A percentile compares a stretch with the other conserved stretches of the same genome.
Conservation (phyloP, 352 stramenopile genomes). For the Peronospora belbahrii region DNA sequence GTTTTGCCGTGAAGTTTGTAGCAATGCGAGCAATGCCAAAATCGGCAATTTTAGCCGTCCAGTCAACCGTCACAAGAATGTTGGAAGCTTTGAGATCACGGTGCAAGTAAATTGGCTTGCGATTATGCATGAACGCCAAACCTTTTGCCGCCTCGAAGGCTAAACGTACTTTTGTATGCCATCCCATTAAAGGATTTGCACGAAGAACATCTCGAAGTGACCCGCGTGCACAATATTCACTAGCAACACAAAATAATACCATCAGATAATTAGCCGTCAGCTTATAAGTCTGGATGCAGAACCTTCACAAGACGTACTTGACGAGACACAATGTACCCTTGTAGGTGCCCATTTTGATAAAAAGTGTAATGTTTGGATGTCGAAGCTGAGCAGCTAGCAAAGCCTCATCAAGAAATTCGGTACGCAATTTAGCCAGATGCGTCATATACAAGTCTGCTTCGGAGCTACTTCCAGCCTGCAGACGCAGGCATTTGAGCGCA, state of each 20-base stretch:
- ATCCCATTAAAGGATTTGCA: conserved; percentile 55
- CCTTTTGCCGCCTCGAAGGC: conserved; percentile 64
- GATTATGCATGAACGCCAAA: conserved; percentile 74
- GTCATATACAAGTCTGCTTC: conserved; percentile 67
- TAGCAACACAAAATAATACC: conserved; percentile 15
- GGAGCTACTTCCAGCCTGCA: conserved; percentile 21
- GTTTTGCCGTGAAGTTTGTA: conserved; percentile 51
- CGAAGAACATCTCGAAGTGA: conserved; percentile 56
- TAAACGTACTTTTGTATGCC: conserved; percentile 56
- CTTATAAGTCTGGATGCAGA: neutral
- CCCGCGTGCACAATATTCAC: conserved; percentile 58
- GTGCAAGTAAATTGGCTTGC: conserved; percentile 65
- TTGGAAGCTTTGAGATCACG: conserved; percentile 70
- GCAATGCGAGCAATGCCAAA: conserved; percentile 71
- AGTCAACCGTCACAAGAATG: conserved; percentile 66
- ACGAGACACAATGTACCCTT: conserved; percentile 60
- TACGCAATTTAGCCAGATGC: conserved; percentile 47
- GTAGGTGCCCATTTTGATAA: conserved; percentile 64
- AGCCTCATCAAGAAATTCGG: conserved; percentile 62
- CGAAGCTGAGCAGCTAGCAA: conserved; percentile 50
- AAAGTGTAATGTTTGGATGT: conserved; percentile 71
- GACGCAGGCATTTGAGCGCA: conserved; percentile 63
- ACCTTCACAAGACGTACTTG: conserved; percentile 38
- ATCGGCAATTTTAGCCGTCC: conserved; percentile 66
- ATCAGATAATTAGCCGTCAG: neutral